Evolutionary conservation across 2,329 filamentous ascomycete genomes (phyloP), one percentile per base, ranked within the genome.

Genomic region (Onygenales sp.): DNA sequence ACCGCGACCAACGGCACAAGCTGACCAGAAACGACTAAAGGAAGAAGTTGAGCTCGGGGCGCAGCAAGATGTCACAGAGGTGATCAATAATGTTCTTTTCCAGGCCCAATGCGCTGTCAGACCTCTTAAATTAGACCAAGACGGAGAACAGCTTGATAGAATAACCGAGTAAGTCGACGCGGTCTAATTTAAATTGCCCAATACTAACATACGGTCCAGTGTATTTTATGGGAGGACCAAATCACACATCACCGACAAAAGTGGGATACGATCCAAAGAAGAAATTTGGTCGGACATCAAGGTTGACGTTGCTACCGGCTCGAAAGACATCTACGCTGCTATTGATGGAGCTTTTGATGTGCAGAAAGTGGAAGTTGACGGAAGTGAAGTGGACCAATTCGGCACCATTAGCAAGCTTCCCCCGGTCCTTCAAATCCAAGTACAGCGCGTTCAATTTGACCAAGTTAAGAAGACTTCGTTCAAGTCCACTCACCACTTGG

Each of bases 31-130:
- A 52, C 66, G 68, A 50, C 62, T 66, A 51, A 64, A 78, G 21
- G 74, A 77, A 38, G 74, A 78, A 52, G 75, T 82, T 5, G 76
- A 83, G 60, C 74, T 79, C 43, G 79, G 79, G 14, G 79, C 89
- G 36, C 93, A 98, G 65, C 91, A 98, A 71, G 93, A 98, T 70
- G 92, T 96, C 4, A 90, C 90, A 10, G 93, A 98, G 69, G 92
- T 96, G 45, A 91, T 96, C 73, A 89, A 89, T 55, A 93, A 92
- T 63, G 87, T 95, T 31, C 82, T 96, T 55, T 90, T 92, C 64
- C 86, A 93, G 50, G 76, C 96, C n/a, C 87, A 93, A 63, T 90
- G 88, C 51, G 91, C 92, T 2, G 91, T 97, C 64, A 84, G 80
- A 54, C 81, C 89, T 5, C 79, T 78, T n/a, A 80, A 78, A 3